Percentiles rank a stretch among this genome's conserved stretches.
Evolutionary conservation across 805 yeast genomes (phyloP).

Genomic region (Middelhovenomyces tepae): DNA sequence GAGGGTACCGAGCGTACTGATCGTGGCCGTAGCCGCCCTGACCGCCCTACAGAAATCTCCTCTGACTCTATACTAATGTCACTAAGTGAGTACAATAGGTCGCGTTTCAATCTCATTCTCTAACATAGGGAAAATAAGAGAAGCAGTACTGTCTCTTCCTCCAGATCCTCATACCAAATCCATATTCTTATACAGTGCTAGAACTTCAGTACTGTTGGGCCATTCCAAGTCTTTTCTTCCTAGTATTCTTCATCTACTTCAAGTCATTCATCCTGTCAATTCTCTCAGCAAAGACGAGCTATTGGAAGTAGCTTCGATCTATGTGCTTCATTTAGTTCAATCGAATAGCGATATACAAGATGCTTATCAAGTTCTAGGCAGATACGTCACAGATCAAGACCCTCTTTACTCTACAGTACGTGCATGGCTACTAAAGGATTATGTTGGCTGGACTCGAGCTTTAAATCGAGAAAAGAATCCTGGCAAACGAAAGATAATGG

Average conservation of each 20-base stretch:
- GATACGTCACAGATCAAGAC: slow-evolving; percentile 6
- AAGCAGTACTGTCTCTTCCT: slow-evolving; percentile 37
- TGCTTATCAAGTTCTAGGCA: slow-evolving; percentile 15
- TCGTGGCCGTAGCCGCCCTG: no score
- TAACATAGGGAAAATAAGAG: slow-evolving; percentile 38
- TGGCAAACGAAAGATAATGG: slow-evolving; percentile 7
- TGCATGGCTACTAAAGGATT: slow-evolving; percentile 11
- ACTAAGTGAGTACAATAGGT: slow-evolving; percentile 4
- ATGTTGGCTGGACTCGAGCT: slow-evolving; percentile 8
- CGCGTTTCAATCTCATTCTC: no score
- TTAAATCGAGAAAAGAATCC: slow-evolving; percentile 6
- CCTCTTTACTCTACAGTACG: slow-evolving; percentile 3
- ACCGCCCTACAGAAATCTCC: no score
- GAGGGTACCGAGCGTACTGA: no score
- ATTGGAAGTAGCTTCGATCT: slow-evolving; percentile 34
- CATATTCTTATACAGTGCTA: slow-evolving; percentile 42
- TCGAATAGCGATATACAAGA: slow-evolving; percentile 11
- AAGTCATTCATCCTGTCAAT: slow-evolving; percentile 14
- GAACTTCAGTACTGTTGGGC: slow-evolving; percentile 38
- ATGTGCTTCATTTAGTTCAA: slow-evolving; percentile 35
- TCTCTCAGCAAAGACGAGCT: slow-evolving; percentile 28
- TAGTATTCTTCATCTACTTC: slow-evolving; percentile 36
- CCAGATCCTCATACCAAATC: slow-evolving; percentile 33
- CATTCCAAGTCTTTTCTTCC: slow-evolving; percentile 50
- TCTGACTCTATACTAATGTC: slow-evolving; percentile 12